Conservation (phyloP, 768 basidiomycete species). For the Albatrellus ellisii region DNA sequence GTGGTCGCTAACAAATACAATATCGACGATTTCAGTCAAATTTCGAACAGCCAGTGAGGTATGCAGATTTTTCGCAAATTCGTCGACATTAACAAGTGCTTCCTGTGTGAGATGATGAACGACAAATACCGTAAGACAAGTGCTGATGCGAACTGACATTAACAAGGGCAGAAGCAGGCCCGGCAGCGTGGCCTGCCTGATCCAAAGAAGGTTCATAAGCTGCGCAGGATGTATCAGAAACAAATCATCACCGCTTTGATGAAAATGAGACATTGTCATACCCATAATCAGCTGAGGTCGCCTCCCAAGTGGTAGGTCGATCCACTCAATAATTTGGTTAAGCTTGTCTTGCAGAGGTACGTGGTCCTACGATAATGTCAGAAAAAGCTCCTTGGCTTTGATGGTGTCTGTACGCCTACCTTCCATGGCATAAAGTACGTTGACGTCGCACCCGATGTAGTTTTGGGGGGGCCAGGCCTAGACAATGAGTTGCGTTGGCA, state of each 20-base stretch:
- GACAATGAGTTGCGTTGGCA: neutral
- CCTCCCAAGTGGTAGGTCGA: constrained; percentile 57
- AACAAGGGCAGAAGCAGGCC: constrained; percentile 54
- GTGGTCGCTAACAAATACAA: constrained; percentile 84
- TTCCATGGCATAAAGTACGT: constrained; percentile 75
- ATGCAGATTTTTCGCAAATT: constrained; percentile 61
- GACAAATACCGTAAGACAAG: neutral
- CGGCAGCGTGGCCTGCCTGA: constrained; percentile 67
- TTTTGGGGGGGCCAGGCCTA: constrained; percentile 78
- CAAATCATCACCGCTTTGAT: constrained; percentile 4
- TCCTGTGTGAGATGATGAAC: constrained; percentile 26
- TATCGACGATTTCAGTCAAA: constrained; percentile 70
- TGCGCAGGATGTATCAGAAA: constrained; percentile 20
- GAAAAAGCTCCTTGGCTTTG: neutral
- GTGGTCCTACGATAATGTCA: constrained; percentile 28
- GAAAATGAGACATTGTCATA: constrained; percentile 19
- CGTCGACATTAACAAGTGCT: constrained; percentile 56
- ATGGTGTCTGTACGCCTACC: constrained; percentile 21
- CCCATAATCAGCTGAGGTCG: constrained; percentile 73
- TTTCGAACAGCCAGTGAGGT: constrained; percentile 53
- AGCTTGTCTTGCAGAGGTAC: constrained; percentile 59
- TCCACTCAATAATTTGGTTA: constrained; percentile 68
- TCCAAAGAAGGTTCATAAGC: constrained; percentile 80
- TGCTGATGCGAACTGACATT: constrained; percentile 36
- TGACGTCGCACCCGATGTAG: constrained; percentile 46